Percentiles rank a stretch among this genome's conserved stretches.
phyloP scores from a whole-genome alignment of 441 rosid species.

The Mallotus japonicus region DNA sequence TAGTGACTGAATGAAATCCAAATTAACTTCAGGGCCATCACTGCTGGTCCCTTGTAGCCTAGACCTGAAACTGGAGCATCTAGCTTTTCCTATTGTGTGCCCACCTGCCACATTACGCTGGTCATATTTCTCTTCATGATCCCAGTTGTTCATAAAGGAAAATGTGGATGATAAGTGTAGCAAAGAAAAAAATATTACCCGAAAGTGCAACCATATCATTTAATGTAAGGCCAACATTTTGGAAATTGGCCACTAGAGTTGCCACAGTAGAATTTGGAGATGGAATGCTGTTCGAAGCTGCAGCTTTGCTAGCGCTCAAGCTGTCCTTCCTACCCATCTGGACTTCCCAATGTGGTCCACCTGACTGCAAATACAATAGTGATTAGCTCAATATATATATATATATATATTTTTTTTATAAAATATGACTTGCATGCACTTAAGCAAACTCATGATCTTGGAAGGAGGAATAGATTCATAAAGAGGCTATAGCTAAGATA shows the following conservation, averaged over 20 bases:
- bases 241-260: constrained; percentile 53
- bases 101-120: constrained; percentile 43
- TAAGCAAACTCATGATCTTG: background rate
- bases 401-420: no score
- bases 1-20: constrained; percentile 59
- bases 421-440: background rate
- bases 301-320: constrained; percentile 60
- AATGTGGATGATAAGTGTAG: background rate
- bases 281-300: constrained; percentile 58
- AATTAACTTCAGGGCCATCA: constrained; percentile 41
- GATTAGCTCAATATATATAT: background rate
- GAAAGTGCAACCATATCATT: constrained; percentile 75
- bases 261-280: constrained; percentile 69
- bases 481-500: background rate
- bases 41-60: constrained; percentile 40
- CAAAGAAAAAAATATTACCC: constrained; percentile 30
- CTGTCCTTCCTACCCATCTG: constrained; percentile 71
- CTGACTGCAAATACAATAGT: constrained; percentile 45
- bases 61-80: constrained; percentile 60
- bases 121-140: background rate
- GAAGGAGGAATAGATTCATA: background rate
- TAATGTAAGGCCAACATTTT: constrained; percentile 66
- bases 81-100: constrained; percentile 77
- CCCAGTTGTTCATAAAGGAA: background rate
- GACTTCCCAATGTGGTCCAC: constrained; percentile 87